Base-by-base conservation (phyloP, 805 yeast species). In the Metschnikowia lochheadii region DNA sequence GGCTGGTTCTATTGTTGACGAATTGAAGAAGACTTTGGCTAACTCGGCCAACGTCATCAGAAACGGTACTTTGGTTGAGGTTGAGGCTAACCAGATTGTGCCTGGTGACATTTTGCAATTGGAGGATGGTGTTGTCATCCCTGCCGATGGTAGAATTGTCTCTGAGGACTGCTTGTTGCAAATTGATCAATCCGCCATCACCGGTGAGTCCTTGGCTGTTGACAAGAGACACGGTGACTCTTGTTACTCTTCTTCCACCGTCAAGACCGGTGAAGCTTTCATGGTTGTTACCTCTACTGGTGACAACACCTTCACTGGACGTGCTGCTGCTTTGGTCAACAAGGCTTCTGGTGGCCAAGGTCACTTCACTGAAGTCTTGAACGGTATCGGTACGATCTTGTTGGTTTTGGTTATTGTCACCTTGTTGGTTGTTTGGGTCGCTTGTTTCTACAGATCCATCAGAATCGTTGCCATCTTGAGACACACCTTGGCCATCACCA, bases 1-100 rank as follows among this genome's bases (percentile, higher is more conserved):
- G 78, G 97, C 97, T 60, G 97, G 97, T 80, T 89, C 96, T 56
- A 90, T 90, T 80, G 97, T 90, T 62, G 96, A 89, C 52, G 97
- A 90, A 74, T 83, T 90, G 78, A 91, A 90, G 81, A 91, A 90
- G 78, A 89, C 96, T 65, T 79, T 90, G 66, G 96, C 97, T 58
- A 87, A 89, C 81, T 71, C 89, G 71, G 96, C 97, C 62, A 74
- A 79, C 59, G 90, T 88, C 63, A 77, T 90, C 67, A 84, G 97
- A 79, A 84, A 89, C 70, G 92, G 96, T 74, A 74, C 78, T 55
- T 69, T 85, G 56, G 72, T 79, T 62, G 96, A 89, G 76, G 73
- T 89, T 60, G 84, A 83, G 61, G 84, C 96, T 60, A 81, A 81
- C 63, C 95, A 89, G 69, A 83, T 89, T 67, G 96, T 89, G 67